Evolutionary conservation across 768 basidiomycete species (phyloP).

Genomic region (Clitopilus passeckerianus): DNA sequence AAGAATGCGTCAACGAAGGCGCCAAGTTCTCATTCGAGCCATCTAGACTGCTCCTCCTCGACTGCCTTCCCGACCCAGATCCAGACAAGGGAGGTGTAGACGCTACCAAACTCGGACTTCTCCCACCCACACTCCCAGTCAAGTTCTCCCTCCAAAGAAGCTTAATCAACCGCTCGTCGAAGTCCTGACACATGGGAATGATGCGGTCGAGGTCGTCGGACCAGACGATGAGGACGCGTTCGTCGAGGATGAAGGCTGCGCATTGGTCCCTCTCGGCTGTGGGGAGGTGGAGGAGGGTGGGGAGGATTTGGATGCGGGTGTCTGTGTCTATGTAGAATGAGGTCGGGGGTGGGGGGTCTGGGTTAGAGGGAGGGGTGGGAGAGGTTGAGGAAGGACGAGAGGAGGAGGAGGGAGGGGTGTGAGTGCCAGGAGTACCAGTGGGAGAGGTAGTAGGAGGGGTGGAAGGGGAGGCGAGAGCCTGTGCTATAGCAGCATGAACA

Average conservation of each 20-base stretch:
- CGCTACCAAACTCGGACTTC: not conserved
- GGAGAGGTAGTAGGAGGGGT: too few relatives aligned
- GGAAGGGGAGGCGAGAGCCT: slow-evolving; percentile 19
- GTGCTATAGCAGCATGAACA: slow-evolving; percentile 73
- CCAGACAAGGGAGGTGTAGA: not conserved
- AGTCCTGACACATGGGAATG: slow-evolving; percentile 67
- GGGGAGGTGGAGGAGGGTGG: slow-evolving; percentile 72
- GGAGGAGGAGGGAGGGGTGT: too few relatives aligned
- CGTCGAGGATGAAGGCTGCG: slow-evolving; percentile 85
- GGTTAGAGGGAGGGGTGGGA: too few relatives aligned
- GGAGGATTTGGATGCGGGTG: slow-evolving; percentile 82
- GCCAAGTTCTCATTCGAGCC: not conserved
- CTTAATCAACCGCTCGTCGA: slow-evolving; percentile 75
- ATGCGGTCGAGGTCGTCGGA: slow-evolving; percentile 75
- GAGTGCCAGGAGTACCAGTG: too few relatives aligned
- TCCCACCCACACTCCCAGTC: too few relatives aligned
- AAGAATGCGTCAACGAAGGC: not conserved
- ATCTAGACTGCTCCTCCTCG: not conserved
- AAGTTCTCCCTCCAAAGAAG: slow-evolving; percentile 64
- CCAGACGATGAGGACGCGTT: slow-evolving; percentile 83
- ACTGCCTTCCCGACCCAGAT: not conserved
- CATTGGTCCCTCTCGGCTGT: slow-evolving; percentile 83
- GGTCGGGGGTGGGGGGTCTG: not conserved
- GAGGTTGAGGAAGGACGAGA: too few relatives aligned
- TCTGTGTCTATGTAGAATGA: slow-evolving; percentile 70